Evolutionary conservation across 75 land plant genomes (phyloP).

Genomic region (Cunninghamia lanceolata): DNA sequence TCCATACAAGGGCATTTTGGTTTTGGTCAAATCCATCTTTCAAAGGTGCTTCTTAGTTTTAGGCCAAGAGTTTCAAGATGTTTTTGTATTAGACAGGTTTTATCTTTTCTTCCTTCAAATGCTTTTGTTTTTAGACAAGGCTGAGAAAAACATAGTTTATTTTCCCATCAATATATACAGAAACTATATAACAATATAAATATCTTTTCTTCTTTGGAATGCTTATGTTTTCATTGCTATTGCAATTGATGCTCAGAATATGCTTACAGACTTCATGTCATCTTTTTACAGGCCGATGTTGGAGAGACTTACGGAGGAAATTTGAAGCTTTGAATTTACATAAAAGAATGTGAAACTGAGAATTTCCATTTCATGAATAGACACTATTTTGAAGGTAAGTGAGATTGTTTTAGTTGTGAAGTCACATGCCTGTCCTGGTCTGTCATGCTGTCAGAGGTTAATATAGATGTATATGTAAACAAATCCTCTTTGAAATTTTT

Average conservation of each 20-base stretch:
- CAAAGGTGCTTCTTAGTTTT: background rate
- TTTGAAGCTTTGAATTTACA: background rate
- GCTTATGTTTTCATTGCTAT: background rate
- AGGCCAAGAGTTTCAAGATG: background rate
- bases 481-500: background rate
- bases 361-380: background rate
- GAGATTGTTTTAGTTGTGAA: background rate
- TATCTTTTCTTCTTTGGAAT: background rate
- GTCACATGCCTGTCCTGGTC: background rate
- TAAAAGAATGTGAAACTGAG: background rate
- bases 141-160: background rate
- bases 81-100: background rate
- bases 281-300: background rate
- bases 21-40: background rate
- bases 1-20: background rate
- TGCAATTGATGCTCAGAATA: background rate
- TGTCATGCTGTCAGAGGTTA: background rate
- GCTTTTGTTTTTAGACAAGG: background rate
- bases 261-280: background rate
- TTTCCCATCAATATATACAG: background rate
- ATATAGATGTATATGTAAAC: background rate
- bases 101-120: background rate
- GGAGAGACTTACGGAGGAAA: background rate
- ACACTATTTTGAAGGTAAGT: background rate
- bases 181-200: background rate